Conservation (phyloP, 371 early-diverging fungal species). For the Mucor piriformis region DNA sequence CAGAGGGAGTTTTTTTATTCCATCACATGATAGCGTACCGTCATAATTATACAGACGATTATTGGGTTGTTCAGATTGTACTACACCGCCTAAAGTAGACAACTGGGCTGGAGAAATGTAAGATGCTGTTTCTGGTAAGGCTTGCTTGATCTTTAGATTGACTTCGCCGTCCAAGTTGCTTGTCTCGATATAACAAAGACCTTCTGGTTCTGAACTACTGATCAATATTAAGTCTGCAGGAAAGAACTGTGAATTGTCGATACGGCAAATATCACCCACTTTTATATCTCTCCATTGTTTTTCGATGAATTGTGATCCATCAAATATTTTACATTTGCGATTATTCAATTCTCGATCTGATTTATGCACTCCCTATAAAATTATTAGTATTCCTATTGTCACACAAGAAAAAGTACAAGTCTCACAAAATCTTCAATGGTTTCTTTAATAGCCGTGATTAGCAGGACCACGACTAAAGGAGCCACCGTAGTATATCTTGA, state of each 20-base stretch:
- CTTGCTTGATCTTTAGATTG: slow-evolving; percentile 92
- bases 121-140: slow-evolving; percentile 71
- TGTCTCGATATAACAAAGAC: slow-evolving; percentile 94
- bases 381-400: neutral
- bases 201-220: slow-evolving; percentile 87
- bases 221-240: slow-evolving; percentile 92
- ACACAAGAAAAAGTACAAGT: neutral
- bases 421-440: slow-evolving; percentile 91
- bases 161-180: slow-evolving; percentile 96
- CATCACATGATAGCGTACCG: slow-evolving; percentile 65
- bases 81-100: slow-evolving; percentile 54
- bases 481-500: slow-evolving; percentile 88
- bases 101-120: slow-evolving; percentile 62
- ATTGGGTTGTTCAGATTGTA: slow-evolving; percentile 84
- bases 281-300: slow-evolving; percentile 76
- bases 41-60: slow-evolving; percentile 87
- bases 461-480: slow-evolving; percentile 88
- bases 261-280: slow-evolving; percentile 91
- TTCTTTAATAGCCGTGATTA: slow-evolving; percentile 96
- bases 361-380: slow-evolving; percentile 46
- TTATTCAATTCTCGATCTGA: slow-evolving; percentile 81
- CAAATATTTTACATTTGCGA: slow-evolving; percentile 69
- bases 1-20: slow-evolving; percentile 64
- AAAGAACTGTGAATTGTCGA: slow-evolving; percentile 84
- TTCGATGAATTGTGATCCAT: slow-evolving; percentile 65